Evolutionary conservation across 2,329 filamentous ascomycete species (phyloP).

Genomic region (Penicillium sp.): DNA sequence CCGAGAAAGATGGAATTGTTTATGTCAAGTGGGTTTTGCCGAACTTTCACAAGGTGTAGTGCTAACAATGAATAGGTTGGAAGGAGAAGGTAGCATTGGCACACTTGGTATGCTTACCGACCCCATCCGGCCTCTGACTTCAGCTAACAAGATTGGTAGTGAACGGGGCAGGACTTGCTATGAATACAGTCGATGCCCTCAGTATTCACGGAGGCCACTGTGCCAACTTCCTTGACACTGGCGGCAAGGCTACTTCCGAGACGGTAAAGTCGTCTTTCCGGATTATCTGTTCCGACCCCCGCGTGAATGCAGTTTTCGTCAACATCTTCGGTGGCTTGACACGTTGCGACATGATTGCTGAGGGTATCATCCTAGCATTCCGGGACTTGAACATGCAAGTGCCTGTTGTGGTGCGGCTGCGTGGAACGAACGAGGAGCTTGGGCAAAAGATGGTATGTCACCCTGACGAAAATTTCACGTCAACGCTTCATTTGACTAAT

Average conservation of each 20-base stretch:
- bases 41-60: background rate
- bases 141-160: slow-evolving; percentile 46
- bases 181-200: slow-evolving; percentile 87
- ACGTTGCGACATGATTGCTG: slow-evolving; percentile 77
- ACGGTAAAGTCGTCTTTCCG: slow-evolving; percentile 78
- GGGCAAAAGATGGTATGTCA: slow-evolving; percentile 62
- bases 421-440: slow-evolving; percentile 71
- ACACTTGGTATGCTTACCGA: slow-evolving; percentile 55
- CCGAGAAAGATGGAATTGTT: slow-evolving; percentile 71
- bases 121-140: background rate
- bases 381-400: slow-evolving; percentile 64
- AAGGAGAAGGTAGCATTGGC: slow-evolving; percentile 64
- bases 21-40: slow-evolving; percentile 61
- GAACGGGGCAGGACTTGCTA: slow-evolving; percentile 85
- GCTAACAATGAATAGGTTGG: slow-evolving; percentile 34
- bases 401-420: slow-evolving; percentile 74
- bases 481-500: background rate
- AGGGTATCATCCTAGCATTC: slow-evolving; percentile 72
- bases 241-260: slow-evolving; percentile 79
- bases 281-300: slow-evolving; percentile 67
- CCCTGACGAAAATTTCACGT: background rate
- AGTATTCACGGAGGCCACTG: slow-evolving; percentile 65
- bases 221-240: slow-evolving; percentile 86
- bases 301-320: slow-evolving; percentile 71
- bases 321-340: slow-evolving; percentile 72